phyloP scores from a whole-genome alignment of 805 yeast species.

The Ogataea saltuana region DNA sequence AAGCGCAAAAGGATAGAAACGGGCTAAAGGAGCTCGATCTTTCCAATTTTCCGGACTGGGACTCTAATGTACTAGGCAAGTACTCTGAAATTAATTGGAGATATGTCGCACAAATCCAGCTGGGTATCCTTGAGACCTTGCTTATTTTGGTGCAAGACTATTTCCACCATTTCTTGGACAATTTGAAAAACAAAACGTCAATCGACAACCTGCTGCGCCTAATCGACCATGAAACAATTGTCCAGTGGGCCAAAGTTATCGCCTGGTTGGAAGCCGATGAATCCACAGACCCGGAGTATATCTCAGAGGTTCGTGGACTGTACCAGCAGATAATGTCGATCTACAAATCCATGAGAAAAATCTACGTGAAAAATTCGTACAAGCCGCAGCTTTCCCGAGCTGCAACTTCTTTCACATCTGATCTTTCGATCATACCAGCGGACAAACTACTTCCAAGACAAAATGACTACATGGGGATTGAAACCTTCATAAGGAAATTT shows the following conservation, averaged over 20 bases:
- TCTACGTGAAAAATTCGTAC: constrained; percentile 69
- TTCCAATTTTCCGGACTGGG: constrained; percentile 56
- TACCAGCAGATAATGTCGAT: constrained; percentile 38
- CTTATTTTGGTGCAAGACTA: constrained; percentile 69
- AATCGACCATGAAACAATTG: constrained; percentile 63
- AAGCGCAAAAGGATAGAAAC: constrained; percentile 14
- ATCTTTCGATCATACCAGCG: constrained; percentile 42
- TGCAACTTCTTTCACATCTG: constrained; percentile 43
- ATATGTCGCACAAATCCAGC: constrained; percentile 72
- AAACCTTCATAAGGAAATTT: constrained; percentile 60
- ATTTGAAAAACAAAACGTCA: constrained; percentile 55
- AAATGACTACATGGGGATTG: constrained; percentile 50
- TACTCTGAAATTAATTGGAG: constrained; percentile 55
- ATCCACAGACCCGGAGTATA: constrained; percentile 13
- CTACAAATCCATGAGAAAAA: constrained; percentile 66
- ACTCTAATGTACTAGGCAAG: constrained; percentile 38
- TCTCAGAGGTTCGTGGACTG: constrained; percentile 24
- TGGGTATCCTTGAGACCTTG: constrained; percentile 78
- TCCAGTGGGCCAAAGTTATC: constrained; percentile 48
- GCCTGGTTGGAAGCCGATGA: constrained; percentile 26
- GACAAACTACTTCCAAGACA: constrained; percentile 29
- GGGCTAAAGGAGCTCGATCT: background rate
- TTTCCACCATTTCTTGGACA: constrained; percentile 73
- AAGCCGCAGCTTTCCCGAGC: constrained; percentile 53
- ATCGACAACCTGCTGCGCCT: constrained; percentile 65